Percentiles rank a stretch among this genome's conserved stretches.
Evolutionary conservation across 805 yeast genomes (phyloP).

Genomic region (Candida awuae): DNA sequence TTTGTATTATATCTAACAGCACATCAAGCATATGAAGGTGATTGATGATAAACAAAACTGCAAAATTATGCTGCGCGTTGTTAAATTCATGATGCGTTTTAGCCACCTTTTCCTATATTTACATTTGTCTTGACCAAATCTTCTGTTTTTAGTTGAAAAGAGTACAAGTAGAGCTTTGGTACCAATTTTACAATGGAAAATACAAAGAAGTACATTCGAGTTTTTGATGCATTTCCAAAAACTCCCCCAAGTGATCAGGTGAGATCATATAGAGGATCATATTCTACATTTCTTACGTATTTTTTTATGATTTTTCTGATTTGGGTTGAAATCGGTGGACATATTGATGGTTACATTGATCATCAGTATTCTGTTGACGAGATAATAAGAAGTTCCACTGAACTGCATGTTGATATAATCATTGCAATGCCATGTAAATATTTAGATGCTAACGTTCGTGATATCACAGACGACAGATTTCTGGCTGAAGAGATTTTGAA

Average conservation of each 20-base stretch:
- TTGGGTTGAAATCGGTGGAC: constrained; percentile 82
- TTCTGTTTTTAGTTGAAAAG: too few relatives aligned
- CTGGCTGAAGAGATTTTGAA: constrained; percentile 70
- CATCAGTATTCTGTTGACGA: constrained; percentile 72
- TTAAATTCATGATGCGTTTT: too few relatives aligned
- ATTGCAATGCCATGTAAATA: constrained; percentile 79
- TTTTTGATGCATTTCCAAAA: constrained; percentile 73
- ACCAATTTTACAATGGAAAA: constrained; percentile 17
- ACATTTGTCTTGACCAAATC: too few relatives aligned
- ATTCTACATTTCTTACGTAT: constrained; percentile 58
- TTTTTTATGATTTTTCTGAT: constrained; percentile 55
- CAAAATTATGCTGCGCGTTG: too few relatives aligned
- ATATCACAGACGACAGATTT: constrained; percentile 67
- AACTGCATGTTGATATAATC: constrained; percentile 69
- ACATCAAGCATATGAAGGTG: too few relatives aligned
- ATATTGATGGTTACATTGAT: constrained; percentile 72
- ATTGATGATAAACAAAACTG: too few relatives aligned
- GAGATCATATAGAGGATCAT: constrained; percentile 69
- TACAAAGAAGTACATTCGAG: constrained; percentile 26
- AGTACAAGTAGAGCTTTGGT: too few relatives aligned
- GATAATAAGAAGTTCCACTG: constrained; percentile 46
- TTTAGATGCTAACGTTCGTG: constrained; percentile 68
- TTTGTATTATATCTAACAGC: too few relatives aligned
- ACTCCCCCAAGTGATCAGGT: constrained; percentile 63
- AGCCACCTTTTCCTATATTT: too few relatives aligned